Percentiles rank a stretch among this genome's conserved stretches.
These are phyloP conservation scores for Hyphodiscus sp. DNA, from an alignment of 2,329 filamentous ascomycete genomes.

Conservation along the genomic window DNA sequence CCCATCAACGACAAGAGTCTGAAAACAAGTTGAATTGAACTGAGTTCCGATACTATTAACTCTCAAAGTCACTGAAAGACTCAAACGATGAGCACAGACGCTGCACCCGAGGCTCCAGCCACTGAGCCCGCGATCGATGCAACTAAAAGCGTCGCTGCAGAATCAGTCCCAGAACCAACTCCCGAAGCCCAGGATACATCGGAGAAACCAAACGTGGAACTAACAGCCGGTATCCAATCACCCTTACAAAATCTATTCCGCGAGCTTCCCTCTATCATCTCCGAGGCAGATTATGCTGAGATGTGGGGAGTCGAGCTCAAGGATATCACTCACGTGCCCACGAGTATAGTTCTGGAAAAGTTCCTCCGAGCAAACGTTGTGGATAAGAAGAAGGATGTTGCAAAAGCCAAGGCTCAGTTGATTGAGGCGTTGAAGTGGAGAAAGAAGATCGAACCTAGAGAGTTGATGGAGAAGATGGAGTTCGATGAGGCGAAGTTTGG, in stretches of 20 bases:
- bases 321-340: constrained; percentile 54
- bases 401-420: constrained; percentile 72
- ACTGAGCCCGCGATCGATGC: constrained; percentile 10
- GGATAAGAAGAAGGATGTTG: constrained; percentile 71
- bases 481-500: constrained; percentile 67
- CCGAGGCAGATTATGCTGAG: constrained; percentile 58
- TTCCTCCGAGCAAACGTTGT: constrained; percentile 86
- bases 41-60: neutral
- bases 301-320: constrained; percentile 77
- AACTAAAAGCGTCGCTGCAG: constrained; percentile 8
- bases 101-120: constrained; percentile 13
- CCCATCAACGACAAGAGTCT: constrained; percentile 5
- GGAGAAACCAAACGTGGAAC: neutral
- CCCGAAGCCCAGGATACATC: constrained; percentile 3
- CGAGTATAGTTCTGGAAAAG: constrained; percentile 82
- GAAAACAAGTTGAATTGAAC: too few species aligned
- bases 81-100: constrained; percentile 17
- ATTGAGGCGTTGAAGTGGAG: constrained; percentile 77
- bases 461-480: constrained; percentile 52
- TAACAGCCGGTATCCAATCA: neutral
- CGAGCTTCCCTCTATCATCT: constrained; percentile 51
- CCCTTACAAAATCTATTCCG: constrained; percentile 50
- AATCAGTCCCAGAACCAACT: constrained; percentile 5
- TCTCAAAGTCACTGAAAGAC: neutral
- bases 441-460: constrained; percentile 64